Conservation (phyloP, 148 eudicot species). For the Heliamphora exappendiculata region DNA sequence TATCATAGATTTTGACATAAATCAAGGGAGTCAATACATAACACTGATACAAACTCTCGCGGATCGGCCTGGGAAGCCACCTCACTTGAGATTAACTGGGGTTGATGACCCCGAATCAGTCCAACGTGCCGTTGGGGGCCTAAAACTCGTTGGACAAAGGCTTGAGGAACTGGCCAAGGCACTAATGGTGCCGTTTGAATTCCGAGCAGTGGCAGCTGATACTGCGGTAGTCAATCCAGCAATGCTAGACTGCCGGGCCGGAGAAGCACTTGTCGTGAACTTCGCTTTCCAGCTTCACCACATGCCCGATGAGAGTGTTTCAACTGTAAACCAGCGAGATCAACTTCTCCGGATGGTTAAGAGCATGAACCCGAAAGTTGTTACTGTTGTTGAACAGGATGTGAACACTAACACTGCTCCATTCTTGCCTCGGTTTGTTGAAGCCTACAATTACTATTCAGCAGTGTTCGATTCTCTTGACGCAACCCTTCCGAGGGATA, state of each 20-base stretch:
- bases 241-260: slow-evolving; percentile 37
- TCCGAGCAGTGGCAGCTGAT: slow-evolving; percentile 50
- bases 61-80: slow-evolving; percentile 29
- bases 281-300: slow-evolving; percentile 94
- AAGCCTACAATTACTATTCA: slow-evolving; percentile 68
- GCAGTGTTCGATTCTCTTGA: slow-evolving; percentile 83
- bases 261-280: slow-evolving; percentile 73
- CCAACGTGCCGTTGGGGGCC: slow-evolving; percentile 70
- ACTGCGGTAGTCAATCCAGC: slow-evolving; percentile 45
- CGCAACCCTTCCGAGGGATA: slow-evolving; percentile 63
- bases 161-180: slow-evolving; percentile 50
- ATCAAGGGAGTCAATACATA: slow-evolving; percentile 85
- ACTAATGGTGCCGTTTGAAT: slow-evolving; percentile 54
- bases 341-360: slow-evolving; percentile 85
- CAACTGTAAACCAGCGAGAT: slow-evolving; percentile 69
- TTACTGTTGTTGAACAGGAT: slow-evolving; percentile 88
- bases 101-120: slow-evolving; percentile 88
- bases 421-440: slow-evolving; percentile 62
- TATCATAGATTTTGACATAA: slow-evolving; percentile 78
- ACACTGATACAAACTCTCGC: slow-evolving; percentile 70
- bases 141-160: slow-evolving; percentile 55
- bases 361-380: slow-evolving; percentile 69
- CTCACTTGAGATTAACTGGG: slow-evolving; percentile 59
- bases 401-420: slow-evolving; percentile 92
- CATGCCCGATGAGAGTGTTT: slow-evolving; percentile 98